Evolutionary conservation across 2,329 filamentous ascomycete species (phyloP).

Genomic region (Sclerotinia subarctica): DNA sequence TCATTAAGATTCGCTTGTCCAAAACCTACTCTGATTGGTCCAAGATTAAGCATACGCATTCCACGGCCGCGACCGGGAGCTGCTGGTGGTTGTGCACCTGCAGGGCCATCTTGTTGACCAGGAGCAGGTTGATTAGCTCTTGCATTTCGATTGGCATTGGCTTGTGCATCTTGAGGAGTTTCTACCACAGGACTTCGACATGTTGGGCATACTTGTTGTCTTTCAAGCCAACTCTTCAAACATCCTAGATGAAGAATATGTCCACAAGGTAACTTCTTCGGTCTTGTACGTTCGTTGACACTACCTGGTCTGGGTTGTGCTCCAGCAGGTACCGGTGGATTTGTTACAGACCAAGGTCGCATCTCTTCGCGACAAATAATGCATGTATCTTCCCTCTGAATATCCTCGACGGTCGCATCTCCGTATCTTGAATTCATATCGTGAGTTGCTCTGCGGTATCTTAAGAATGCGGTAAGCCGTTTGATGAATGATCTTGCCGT

Average conservation of each 20-base stretch:
- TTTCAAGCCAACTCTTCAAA: slow-evolving; percentile 92
- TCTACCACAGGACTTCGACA: slow-evolving; percentile 79
- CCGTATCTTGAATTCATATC: slow-evolving; percentile 92
- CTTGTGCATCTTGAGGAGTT: slow-evolving; percentile 35
- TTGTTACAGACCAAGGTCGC: slow-evolving; percentile 65
- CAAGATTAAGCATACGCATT: slow-evolving; percentile 66
- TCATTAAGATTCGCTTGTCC: slow-evolving; percentile 64
- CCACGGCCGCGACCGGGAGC: slow-evolving; percentile 40
- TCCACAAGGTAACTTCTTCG: slow-evolving; percentile 94
- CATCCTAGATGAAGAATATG: slow-evolving; percentile 94
- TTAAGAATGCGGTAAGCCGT: slow-evolving; percentile 80
- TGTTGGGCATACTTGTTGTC: slow-evolving; percentile 95
- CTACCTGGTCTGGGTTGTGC: slow-evolving; percentile 34
- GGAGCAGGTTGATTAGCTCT: slow-evolving; percentile 34
- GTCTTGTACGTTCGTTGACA: slow-evolving; percentile 78
- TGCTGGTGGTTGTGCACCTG: slow-evolving; percentile 38
- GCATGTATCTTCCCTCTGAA: slow-evolving; percentile 84
- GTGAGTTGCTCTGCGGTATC: slow-evolving; percentile 85
- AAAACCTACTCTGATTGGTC: slow-evolving; percentile 72
- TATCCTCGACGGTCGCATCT: slow-evolving; percentile 84
- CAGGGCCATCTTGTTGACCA: slow-evolving; percentile 41
- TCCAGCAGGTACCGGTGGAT: slow-evolving; percentile 44
- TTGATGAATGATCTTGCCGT: slow-evolving; percentile 90
- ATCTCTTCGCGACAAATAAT: slow-evolving; percentile 98
- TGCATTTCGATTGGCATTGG: slow-evolving; percentile 24